A percentile compares a stretch with the other conserved stretches of the same genome.
phyloP scores from a whole-genome alignment of 352 stramenopile species.

The Pilasporangium apinafurcum region DNA sequence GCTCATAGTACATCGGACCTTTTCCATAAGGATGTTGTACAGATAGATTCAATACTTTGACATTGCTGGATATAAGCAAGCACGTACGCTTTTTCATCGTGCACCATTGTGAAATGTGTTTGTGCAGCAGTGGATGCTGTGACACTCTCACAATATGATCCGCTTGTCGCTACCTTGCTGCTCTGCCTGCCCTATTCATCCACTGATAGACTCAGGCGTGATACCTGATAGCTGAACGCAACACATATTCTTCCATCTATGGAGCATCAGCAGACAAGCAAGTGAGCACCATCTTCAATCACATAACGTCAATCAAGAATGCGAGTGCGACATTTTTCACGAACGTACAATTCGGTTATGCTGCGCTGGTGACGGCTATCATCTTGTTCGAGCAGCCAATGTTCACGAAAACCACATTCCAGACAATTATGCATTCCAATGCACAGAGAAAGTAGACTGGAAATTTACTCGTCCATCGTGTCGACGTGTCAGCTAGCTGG shows the following conservation, averaged over 20 bases:
- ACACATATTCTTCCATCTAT: slow-evolving; percentile 27
- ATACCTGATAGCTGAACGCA: slow-evolving; percentile 50
- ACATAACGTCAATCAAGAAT: neutral
- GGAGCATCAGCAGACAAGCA: neutral
- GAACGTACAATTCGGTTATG: slow-evolving; percentile 41
- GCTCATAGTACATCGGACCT: slow-evolving; percentile 4
- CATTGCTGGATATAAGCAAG: slow-evolving; percentile 21
- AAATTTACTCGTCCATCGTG: slow-evolving; percentile 37
- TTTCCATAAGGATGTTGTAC: too few relatives aligned
- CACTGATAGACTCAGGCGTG: too few relatives aligned
- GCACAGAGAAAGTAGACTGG: slow-evolving; percentile 47
- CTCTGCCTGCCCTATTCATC: slow-evolving; percentile 30
- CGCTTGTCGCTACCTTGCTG: slow-evolving; percentile 25
- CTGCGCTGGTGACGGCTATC: slow-evolving; percentile 55
- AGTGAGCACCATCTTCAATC: too few relatives aligned
- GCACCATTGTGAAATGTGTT: slow-evolving; percentile 25
- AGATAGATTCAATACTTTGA: slow-evolving; percentile 16
- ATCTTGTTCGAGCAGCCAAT: slow-evolving; percentile 61
- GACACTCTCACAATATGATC: slow-evolving; percentile 28
- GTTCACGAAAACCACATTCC: slow-evolving; percentile 54
- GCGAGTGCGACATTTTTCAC: neutral
- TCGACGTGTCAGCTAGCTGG: slow-evolving; percentile 10
- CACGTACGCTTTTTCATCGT: slow-evolving; percentile 31
- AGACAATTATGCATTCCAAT: slow-evolving; percentile 50
- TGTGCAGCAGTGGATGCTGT: slow-evolving; percentile 9